Conservation (phyloP, 2,329 filamentous ascomycete genomes). For the Zasmidium citrigriseum region DNA sequence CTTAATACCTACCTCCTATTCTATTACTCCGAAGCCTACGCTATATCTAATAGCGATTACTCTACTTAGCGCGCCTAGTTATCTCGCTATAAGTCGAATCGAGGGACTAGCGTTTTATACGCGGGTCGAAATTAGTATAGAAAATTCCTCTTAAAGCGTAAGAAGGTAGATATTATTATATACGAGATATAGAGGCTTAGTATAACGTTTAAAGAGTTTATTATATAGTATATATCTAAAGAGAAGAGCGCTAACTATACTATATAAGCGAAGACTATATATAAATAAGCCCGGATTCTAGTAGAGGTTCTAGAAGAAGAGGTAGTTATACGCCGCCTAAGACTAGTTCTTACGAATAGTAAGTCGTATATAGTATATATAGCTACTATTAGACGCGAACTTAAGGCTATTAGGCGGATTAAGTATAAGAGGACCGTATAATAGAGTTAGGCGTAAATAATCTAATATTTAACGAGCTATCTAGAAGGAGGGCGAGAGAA, state of each 20-base stretch:
- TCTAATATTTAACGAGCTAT: too few species aligned
- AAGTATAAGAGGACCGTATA: too few species aligned
- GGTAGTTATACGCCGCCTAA: neutral
- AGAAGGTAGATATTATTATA: neutral
- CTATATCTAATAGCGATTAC: too few species aligned
- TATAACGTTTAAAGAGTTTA: neutral
- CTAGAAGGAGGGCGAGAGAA: too few species aligned
- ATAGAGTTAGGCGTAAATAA: too few species aligned
- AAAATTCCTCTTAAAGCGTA: neutral
- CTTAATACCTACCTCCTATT: too few species aligned
- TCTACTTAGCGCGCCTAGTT: too few species aligned
- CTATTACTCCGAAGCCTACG: too few species aligned
- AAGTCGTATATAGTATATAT: neutral
- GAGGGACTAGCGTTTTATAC: neutral
- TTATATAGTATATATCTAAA: neutral
- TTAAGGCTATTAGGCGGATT: neutral
- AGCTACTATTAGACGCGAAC: neutral
- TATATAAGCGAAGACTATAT: neutral
- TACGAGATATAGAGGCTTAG: neutral
- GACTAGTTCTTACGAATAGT: neutral
- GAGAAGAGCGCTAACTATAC: neutral
- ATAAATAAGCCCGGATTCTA: neutral
- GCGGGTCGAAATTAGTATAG: neutral
- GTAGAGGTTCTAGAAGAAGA: neutral
- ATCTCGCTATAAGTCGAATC: neutral